These are phyloP conservation scores for Diplogelasinospora grovesii DNA, from an alignment of 495 filamentous ascomycete species.

Conservation along the genomic window DNA sequence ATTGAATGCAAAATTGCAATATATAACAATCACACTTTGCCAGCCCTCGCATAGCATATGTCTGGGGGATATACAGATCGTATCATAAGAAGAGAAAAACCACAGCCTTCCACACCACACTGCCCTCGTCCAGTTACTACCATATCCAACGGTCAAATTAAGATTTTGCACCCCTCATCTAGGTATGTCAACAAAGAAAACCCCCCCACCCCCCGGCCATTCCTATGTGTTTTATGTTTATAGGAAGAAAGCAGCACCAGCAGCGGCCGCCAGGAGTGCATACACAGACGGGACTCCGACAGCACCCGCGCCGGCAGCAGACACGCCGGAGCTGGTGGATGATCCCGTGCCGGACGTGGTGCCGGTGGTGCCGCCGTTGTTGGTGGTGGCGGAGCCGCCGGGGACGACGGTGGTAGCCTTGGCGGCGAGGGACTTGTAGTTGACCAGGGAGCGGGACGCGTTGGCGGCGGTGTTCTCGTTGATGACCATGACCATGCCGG, in stretches of 20 bases:
- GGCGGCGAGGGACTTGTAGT: slow-evolving; percentile 42
- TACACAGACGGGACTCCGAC: slow-evolving; percentile 14
- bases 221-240: too few species aligned
- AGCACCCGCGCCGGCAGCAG: slow-evolving; percentile 15
- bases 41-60: too few species aligned
- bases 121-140: too few species aligned
- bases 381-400: slow-evolving; percentile 19
- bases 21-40: slow-evolving; percentile 14
- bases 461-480: slow-evolving; percentile 52
- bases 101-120: too few species aligned
- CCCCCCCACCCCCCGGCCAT: too few species aligned
- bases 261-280: slow-evolving; percentile 21
- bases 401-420: slow-evolving; percentile 33
- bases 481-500: slow-evolving; percentile 63
- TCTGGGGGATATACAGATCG: too few species aligned
- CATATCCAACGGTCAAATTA: too few species aligned
- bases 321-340: slow-evolving; percentile 4
- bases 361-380: slow-evolving; percentile 20
- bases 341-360: slow-evolving; percentile 8
- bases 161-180: too few species aligned
- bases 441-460: slow-evolving; percentile 37
- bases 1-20: slow-evolving; percentile 16
- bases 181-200: too few species aligned
- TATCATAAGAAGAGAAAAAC: slow-evolving; percentile 8
- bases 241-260: slow-evolving; percentile 31